Evolutionary conservation across 768 basidiomycete species (phyloP).

Genomic region (Kwoniella heveanensis): DNA sequence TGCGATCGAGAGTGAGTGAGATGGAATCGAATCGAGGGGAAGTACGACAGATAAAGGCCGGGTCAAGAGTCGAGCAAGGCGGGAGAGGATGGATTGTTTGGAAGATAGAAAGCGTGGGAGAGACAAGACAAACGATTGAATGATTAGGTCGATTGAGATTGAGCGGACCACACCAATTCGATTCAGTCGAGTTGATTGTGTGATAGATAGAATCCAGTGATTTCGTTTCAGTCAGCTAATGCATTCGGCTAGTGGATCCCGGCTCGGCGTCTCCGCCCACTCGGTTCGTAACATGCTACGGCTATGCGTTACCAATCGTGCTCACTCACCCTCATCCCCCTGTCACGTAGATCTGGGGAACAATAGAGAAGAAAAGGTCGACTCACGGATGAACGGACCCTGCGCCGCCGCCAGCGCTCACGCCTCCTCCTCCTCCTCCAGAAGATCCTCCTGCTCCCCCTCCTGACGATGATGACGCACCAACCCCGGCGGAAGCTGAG

Average conservation of each 20-base stretch:
- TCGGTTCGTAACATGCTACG: too few species aligned
- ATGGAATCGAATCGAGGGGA: neutral
- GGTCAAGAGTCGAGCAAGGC: too few species aligned
- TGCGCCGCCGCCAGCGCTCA: neutral
- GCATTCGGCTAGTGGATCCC: neutral
- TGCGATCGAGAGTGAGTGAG: neutral
- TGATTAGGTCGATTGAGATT: neutral
- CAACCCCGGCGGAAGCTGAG: neutral
- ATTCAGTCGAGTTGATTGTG: neutral
- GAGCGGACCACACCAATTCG: too few species aligned
- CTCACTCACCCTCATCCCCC: too few species aligned
- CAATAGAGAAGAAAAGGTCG: too few species aligned
- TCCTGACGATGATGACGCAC: neutral
- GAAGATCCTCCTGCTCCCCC: too few species aligned
- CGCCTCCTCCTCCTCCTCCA: neutral
- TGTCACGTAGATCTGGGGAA: too few species aligned
- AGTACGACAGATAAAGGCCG: neutral
- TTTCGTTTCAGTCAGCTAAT: neutral
- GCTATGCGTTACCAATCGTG: too few species aligned
- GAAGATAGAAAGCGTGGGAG: neutral
- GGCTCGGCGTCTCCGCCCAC: too few species aligned
- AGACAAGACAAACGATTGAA: neutral
- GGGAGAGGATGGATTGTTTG: neutral
- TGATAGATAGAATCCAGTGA: neutral
- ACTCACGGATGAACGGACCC: slow-evolving; percentile 23